phyloP scores from a whole-genome alignment of 805 yeast species.

The Candida rishiriensis region DNA sequence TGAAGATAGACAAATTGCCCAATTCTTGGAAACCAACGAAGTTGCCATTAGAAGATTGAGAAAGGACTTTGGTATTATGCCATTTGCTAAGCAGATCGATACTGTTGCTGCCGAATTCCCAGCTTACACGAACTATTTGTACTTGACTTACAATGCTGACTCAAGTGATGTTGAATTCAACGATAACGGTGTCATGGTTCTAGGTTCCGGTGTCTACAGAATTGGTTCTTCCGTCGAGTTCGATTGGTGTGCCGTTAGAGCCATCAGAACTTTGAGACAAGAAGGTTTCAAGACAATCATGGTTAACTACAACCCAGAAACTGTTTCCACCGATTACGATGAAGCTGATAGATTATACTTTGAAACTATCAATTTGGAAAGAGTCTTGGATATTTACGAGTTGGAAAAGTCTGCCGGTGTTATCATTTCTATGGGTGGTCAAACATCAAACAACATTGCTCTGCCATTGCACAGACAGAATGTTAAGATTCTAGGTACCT shows the following conservation, averaged over 20 bases:
- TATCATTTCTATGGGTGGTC: slow-evolving; percentile 98
- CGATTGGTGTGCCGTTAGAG: slow-evolving; percentile 99
- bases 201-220: slow-evolving; percentile 98
- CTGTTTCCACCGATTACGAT: slow-evolving; percentile 97
- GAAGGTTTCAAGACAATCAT: slow-evolving; percentile 86
- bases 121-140: slow-evolving; percentile 89
- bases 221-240: slow-evolving; percentile 98
- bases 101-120: slow-evolving; percentile 99
- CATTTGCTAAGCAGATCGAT: slow-evolving; percentile 95
- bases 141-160: slow-evolving; percentile 92
- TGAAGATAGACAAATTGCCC: slow-evolving; percentile 94
- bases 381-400: slow-evolving; percentile 93
- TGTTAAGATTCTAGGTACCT: slow-evolving; percentile 92
- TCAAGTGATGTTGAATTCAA: slow-evolving; percentile 81
- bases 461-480: slow-evolving; percentile 87
- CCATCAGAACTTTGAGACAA: slow-evolving; percentile 88
- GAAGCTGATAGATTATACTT: slow-evolving; percentile 96
- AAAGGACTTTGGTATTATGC: slow-evolving; percentile 79
- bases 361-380: slow-evolving; percentile 90
- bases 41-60: slow-evolving; percentile 87
- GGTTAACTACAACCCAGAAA: slow-evolving; percentile 98
- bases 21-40: slow-evolving; percentile 83
- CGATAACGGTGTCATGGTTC: slow-evolving; percentile 91
- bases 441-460: slow-evolving; percentile 95
- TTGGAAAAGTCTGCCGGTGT: slow-evolving; percentile 88